Conservation (phyloP, 164 flowering plant species). For the Warburgia ugandensis region DNA sequence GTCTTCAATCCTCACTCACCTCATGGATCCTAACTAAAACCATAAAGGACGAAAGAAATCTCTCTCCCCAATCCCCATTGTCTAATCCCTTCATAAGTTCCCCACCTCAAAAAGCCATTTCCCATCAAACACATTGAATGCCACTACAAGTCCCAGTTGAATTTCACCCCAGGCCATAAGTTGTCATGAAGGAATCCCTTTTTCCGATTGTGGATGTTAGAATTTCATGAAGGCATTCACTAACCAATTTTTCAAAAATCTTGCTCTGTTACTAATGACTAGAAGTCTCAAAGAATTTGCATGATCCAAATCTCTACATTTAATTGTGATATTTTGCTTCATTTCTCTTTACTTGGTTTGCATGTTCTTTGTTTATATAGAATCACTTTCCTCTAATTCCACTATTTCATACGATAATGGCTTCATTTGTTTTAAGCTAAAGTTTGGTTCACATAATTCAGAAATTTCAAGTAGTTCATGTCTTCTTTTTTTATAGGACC, state of each 20-base stretch:
- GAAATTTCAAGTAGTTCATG: conserved; percentile 15
- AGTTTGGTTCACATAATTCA: conserved; percentile 18
- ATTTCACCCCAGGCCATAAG: conserved; percentile 81
- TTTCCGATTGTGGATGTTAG: conserved; percentile 57
- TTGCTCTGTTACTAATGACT: conserved; percentile 43
- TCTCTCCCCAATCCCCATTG: no score
- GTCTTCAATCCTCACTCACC: no score
- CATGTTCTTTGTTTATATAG: conserved; percentile 2
- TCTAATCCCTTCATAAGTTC: no score
- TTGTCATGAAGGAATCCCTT: conserved; percentile 39
- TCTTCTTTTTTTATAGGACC: conserved; percentile 22
- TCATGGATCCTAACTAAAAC: no score
- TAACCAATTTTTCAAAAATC: conserved; percentile 83
- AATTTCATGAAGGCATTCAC: conserved; percentile 64
- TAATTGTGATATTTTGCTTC: conserved; percentile 16
- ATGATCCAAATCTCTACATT: conserved; percentile 76
- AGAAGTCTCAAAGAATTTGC: conserved; percentile 66
- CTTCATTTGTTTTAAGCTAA: conserved; percentile 8
- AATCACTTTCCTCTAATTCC: conserved; percentile 20
- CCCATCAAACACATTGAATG: conserved; percentile 90
- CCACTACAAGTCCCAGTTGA: conserved; percentile 70
- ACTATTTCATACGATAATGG: conserved; percentile 18
- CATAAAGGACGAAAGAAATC: no score
- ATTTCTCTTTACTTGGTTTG: conserved; percentile 6
- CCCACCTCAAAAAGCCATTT: no score